These are phyloP conservation scores for Vanrija sp. DNA, from an alignment of 1,284 basidiomycete species.

Conservation along the genomic window DNA sequence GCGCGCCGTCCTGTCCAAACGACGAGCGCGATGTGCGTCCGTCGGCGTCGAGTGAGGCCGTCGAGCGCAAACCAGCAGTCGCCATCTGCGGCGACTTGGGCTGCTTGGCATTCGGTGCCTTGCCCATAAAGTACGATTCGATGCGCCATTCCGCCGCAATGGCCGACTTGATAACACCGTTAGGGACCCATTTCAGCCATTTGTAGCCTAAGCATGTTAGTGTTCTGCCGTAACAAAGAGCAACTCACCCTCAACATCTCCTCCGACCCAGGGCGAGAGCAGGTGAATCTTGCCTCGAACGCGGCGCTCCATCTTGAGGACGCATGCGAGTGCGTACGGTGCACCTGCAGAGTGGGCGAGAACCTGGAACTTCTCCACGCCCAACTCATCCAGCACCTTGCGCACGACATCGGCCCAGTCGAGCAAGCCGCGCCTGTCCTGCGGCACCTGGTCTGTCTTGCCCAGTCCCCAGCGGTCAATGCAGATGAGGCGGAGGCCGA, in stretches of 20 bases:
- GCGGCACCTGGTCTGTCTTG: slow-evolving; percentile 66
- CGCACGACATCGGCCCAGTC: slow-evolving; percentile 89
- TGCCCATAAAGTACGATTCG: slow-evolving; percentile 93
- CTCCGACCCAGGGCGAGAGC: slow-evolving; percentile 93
- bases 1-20: slow-evolving; percentile 1
- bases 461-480: slow-evolving; percentile 97
- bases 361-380: slow-evolving; percentile 74
- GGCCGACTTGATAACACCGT: slow-evolving; percentile 85
- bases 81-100: slow-evolving; percentile 10
- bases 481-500: slow-evolving; percentile 84
- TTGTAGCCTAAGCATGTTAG: slow-evolving; percentile 62
- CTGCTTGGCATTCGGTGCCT: slow-evolving; percentile 64
- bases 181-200: slow-evolving; percentile 95
- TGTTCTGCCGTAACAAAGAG: slow-evolving; percentile 27
- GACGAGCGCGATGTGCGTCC: slow-evolving; percentile 6
- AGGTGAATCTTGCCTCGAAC: slow-evolving; percentile 81
- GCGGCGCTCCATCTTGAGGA: slow-evolving; percentile 66
- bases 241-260: slow-evolving; percentile 70
- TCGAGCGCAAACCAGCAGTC: background rate
- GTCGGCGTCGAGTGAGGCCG: slow-evolving; percentile 10
- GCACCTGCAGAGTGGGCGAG: slow-evolving; percentile 97
- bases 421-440: slow-evolving; percentile 67
- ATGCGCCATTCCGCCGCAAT: slow-evolving; percentile 96
- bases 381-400: slow-evolving; percentile 77
- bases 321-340: slow-evolving; percentile 87